Conservation (phyloP, 1,284 basidiomycete species). For the Trichosporon sp. region DNA sequence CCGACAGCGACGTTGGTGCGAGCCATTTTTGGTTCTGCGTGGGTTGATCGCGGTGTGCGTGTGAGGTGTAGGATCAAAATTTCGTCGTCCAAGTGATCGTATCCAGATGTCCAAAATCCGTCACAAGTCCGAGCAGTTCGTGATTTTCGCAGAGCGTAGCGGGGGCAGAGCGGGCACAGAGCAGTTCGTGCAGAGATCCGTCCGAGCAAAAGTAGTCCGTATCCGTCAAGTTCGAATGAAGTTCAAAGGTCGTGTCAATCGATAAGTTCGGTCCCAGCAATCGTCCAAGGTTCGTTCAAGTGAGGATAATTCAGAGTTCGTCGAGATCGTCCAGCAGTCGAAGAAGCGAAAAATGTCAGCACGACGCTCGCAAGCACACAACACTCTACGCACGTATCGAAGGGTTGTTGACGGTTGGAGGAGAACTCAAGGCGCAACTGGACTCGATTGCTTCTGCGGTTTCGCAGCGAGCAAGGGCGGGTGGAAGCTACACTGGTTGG, state of each 20-base stretch:
- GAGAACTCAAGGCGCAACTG: not conserved
- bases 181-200: not conserved
- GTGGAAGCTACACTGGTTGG: too few species aligned
- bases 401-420: not conserved
- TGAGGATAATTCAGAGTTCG: constrained; percentile 3
- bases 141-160: not conserved
- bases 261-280: not conserved
- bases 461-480: not conserved
- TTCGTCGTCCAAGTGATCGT: not conserved
- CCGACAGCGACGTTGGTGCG: constrained; percentile 78
- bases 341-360: not conserved
- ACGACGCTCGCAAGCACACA: not conserved
- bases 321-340: not conserved
- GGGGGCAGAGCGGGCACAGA: not conserved
- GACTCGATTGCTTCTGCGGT: too few species aligned
- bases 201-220: not conserved
- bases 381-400: not conserved
- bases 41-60: not conserved
- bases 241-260: not conserved
- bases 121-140: not conserved
- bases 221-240: too few species aligned
- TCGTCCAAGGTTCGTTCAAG: constrained; percentile 2
- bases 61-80: not conserved
- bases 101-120: not conserved
- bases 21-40: constrained; percentile 12